Conservation (phyloP, 2,329 filamentous ascomycete species). For the Cercospora beticola region DNA sequence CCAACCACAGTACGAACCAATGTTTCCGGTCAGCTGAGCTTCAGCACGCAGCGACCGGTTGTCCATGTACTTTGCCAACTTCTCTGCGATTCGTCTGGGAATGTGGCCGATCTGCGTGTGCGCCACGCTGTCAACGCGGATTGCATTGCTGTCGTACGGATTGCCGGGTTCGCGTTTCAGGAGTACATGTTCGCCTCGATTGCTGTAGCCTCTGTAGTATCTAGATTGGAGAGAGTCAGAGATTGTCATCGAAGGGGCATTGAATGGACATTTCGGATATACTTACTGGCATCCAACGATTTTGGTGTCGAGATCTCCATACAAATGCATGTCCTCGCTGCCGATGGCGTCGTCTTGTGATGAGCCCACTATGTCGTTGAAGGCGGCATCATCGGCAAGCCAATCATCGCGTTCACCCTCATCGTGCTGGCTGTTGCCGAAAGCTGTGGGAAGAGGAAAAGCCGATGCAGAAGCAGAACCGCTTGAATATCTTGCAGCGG, state of each 20-base stretch:
- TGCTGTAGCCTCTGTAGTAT: constrained; percentile 44
- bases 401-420: constrained; percentile 28
- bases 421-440: constrained; percentile 9
- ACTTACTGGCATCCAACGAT: constrained; percentile 54
- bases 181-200: constrained; percentile 62
- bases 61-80: constrained; percentile 71
- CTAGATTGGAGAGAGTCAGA: not conserved
- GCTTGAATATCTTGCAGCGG: constrained; percentile 14
- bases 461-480: constrained; percentile 16
- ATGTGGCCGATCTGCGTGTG: constrained; percentile 76
- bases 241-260: constrained; percentile 56
- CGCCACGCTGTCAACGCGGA: constrained; percentile 75
- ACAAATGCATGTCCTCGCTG: constrained; percentile 31
- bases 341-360: constrained; percentile 35
- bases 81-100: constrained; percentile 64
- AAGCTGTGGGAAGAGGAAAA: constrained; percentile 12
- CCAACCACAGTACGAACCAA: constrained; percentile 42
- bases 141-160: constrained; percentile 67
- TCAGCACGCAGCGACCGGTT: constrained; percentile 62
- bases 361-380: constrained; percentile 34
- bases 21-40: constrained; percentile 65
- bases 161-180: constrained; percentile 67
- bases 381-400: constrained; percentile 32
- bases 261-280: constrained; percentile 27
- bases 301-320: constrained; percentile 50